Base-by-base conservation (phyloP, 495 filamentous ascomycete genomes). In the Hypoxylon cercidicola region DNA sequence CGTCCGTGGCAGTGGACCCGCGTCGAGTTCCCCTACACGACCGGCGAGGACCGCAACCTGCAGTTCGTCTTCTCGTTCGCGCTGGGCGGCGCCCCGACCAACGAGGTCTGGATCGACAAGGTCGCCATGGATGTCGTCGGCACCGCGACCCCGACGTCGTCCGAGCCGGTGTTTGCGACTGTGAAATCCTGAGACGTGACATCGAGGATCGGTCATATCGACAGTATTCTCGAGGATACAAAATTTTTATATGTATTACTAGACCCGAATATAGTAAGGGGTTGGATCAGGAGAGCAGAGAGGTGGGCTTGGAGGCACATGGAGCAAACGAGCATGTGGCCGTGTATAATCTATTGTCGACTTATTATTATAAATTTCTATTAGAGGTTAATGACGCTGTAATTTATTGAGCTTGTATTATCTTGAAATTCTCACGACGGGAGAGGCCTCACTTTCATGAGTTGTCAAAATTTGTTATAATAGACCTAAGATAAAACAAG, bases 71-170 rank as follows among this genome's bases (percentile, higher is more conserved):
- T 67, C 48, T 62, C 58, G 47, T 67, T 67, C 16, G 57, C 48
- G 46, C 48, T 67, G 23, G 64, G 40, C 11, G 44, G 52, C 4
- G 53, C 52, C 16, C 15, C 25, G 13, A 41, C 40, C 0, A 62
- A 67, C 40, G 64, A 67, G 39, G 53, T 67, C 18, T 67, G 64
- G 64, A 39, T 67, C n/a, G 64, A 67, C 58, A 58, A 62, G 43
- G 53, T 67, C 1, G 53, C 30, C 10, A 49, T 67, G 48, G 51
- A 58, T 20, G 48, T 67, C 2, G 11, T 9, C 10, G 13, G 52
- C 15, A 35, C 51, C 9, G 16, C 3, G 34, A 45, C 43, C 16
- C 51, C 63, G 45, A 25, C 21, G 43, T 37, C 55, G 6, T 12
- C 19, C 6, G 39, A 23, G 20, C 34, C 48, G 4, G 34, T 54